Evolutionary conservation across 2,329 filamentous ascomycete genomes (phyloP).

Genomic region (Dryadomyces quercivorus): DNA sequence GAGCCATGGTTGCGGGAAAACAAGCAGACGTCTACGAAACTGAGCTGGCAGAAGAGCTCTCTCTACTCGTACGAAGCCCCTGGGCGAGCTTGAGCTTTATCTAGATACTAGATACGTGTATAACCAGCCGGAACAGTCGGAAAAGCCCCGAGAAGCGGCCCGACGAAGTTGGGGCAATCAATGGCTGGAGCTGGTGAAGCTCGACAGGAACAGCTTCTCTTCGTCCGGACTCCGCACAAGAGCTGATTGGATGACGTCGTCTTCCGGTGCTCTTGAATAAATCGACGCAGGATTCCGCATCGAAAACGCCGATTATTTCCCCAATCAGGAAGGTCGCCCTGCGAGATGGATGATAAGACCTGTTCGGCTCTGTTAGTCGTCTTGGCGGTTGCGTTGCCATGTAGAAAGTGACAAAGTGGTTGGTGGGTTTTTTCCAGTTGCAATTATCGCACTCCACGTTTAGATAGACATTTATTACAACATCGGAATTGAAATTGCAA

Average conservation of each 20-base stretch:
- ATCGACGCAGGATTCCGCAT: not conserved
- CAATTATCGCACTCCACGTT: too few species aligned
- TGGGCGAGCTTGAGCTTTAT: not conserved
- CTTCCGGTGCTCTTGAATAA: not conserved
- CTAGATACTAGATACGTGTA: not conserved
- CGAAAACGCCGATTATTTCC: not conserved
- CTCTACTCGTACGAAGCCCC: not conserved
- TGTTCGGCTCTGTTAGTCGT: not conserved
- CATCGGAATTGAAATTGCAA: too few species aligned
- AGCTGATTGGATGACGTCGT: not conserved
- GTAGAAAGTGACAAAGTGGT: too few species aligned
- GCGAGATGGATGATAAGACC: constrained; percentile 1
- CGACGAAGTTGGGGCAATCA: not conserved
- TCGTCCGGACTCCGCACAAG: not conserved
- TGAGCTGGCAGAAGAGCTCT: not conserved
- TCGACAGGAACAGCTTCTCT: too few species aligned
- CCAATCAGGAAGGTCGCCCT: not conserved
- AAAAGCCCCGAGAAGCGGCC: not conserved
- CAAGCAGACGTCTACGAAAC: not conserved
- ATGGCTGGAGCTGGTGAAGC: too few species aligned
- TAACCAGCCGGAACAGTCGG: not conserved
- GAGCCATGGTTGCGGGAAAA: not conserved
- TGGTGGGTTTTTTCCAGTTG: too few species aligned
- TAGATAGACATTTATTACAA: too few species aligned
- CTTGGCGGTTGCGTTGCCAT: too few species aligned